A percentile compares a stretch with the other conserved stretches of the same genome.
Conservation (phyloP, 116 monocot species). For the Trichopus zeylanicus region DNA sequence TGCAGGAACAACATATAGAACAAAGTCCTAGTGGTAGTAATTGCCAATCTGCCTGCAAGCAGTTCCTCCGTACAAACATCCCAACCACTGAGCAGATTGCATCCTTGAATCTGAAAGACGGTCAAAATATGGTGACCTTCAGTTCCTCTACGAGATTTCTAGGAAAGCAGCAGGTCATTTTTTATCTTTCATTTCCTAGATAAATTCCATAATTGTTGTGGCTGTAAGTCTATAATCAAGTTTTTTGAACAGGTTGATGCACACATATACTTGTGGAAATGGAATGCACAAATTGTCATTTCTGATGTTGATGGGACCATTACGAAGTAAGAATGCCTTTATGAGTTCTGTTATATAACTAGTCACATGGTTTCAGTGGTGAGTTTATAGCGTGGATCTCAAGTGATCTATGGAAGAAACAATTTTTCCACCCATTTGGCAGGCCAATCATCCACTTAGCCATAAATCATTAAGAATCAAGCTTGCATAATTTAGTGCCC, state of each 20-base stretch:
- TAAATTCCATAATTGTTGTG: neutral
- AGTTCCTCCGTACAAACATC: conserved; percentile 58
- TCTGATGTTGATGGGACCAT: conserved; percentile 85
- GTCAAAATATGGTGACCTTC: conserved; percentile 63
- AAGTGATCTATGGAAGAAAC: too few relatives aligned
- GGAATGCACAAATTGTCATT: conserved; percentile 74
- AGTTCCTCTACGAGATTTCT: conserved; percentile 61
- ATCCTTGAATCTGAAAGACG: conserved; percentile 58
- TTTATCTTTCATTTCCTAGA: conserved; percentile 4
- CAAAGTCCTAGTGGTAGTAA: conserved; percentile 13
- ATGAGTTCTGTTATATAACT: neutral
- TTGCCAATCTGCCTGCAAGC: conserved; percentile 43
- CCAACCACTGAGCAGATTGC: conserved; percentile 73
- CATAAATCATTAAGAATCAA: too few relatives aligned
- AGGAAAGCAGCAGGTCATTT: conserved; percentile 57
- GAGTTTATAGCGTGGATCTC: neutral
- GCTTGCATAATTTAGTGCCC: too few relatives aligned
- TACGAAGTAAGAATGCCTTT: conserved; percentile 48
- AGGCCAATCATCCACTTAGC: too few relatives aligned
- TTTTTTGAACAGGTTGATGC: conserved; percentile 52
- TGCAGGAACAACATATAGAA: conserved; percentile 36
- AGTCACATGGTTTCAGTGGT: neutral
- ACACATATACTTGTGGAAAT: conserved; percentile 73
- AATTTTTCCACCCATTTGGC: too few relatives aligned
- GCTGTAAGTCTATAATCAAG: neutral